phyloP scores from a whole-genome alignment of 1,139 yeast species.

The Suhomyces ambrosiae region DNA sequence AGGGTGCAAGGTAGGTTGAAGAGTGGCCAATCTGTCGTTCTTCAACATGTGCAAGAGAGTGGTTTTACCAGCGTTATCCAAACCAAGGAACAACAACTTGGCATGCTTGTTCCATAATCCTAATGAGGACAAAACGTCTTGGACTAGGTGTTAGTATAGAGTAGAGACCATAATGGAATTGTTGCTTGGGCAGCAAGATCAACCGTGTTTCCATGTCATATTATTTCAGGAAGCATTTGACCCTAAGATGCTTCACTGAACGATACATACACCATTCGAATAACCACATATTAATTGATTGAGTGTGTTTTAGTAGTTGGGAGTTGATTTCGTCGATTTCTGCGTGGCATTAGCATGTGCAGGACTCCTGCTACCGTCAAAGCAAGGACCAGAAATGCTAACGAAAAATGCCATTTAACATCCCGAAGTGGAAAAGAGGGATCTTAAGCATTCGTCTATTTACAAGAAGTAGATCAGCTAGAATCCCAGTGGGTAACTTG shows the following conservation, averaged over 20 bases:
- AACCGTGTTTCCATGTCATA: too few relatives aligned
- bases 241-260: too few relatives aligned
- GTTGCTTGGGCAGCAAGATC: too few relatives aligned
- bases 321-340: slow-evolving; percentile 8
- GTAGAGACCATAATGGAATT: too few relatives aligned
- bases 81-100: slow-evolving; percentile 89
- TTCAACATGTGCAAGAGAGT: slow-evolving; percentile 95
- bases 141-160: slow-evolving; percentile 52
- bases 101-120: slow-evolving; percentile 99
- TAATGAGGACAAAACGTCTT: slow-evolving; percentile 88
- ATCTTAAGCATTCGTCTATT: too few relatives aligned
- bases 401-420: background rate
- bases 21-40: slow-evolving; percentile 95
- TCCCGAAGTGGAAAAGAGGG: background rate
- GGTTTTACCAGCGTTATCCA: slow-evolving; percentile 98
- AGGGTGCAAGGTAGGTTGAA: slow-evolving; percentile 98
- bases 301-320: slow-evolving; percentile 3
- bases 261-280: slow-evolving; percentile 50
- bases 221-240: too few relatives aligned
- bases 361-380: too few relatives aligned
- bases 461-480: too few relatives aligned
- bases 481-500: too few relatives aligned
- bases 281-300: slow-evolving; percentile 34
- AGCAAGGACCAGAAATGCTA: background rate
- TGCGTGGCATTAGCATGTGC: slow-evolving; percentile 12